phyloP scores from a whole-genome alignment of 805 yeast species.

The Yarrowia sp. region DNA sequence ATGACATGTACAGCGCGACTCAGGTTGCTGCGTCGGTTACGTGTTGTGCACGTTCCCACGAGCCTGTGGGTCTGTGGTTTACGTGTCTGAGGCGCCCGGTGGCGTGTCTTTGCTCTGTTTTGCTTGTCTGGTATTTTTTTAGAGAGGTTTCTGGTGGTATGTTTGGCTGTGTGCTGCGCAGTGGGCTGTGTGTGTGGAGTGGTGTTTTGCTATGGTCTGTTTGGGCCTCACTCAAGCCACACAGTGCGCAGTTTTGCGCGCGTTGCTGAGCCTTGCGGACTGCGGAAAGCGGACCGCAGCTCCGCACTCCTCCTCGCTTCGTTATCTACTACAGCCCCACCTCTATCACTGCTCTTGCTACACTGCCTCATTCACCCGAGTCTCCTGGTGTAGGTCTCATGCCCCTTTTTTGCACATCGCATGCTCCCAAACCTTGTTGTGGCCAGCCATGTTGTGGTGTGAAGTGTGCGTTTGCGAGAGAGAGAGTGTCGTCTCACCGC shows the following conservation, averaged over 20 bases:
- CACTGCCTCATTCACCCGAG: conserved; percentile 13
- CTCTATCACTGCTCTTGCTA: background rate
- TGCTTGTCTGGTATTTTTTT: background rate
- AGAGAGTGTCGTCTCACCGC: background rate
- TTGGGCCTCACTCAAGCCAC: too few relatives aligned
- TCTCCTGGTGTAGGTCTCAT: conserved; percentile 7
- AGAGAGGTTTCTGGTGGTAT: too few relatives aligned
- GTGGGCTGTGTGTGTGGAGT: background rate
- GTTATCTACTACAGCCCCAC: background rate
- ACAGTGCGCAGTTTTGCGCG: too few relatives aligned
- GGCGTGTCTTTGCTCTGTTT: conserved; percentile 1
- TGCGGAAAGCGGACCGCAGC: too few relatives aligned
- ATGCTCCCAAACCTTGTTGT: conserved; percentile 11
- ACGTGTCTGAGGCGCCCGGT: too few relatives aligned
- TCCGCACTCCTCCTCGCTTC: too few relatives aligned
- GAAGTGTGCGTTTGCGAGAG: background rate
- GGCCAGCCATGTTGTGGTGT: conserved; percentile 8
- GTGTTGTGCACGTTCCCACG: too few relatives aligned
- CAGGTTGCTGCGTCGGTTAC: too few relatives aligned
- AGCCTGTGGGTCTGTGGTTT: too few relatives aligned
- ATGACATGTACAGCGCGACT: background rate
- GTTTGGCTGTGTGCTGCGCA: background rate
- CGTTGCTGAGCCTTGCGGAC: too few relatives aligned
- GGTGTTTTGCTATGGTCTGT: background rate
- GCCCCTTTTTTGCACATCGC: conserved; percentile 24